Evolutionary conservation across 331 rosid genomes (phyloP), one percentile per base, ranked within the genome.

Genomic region (Arachis monticola): DNA sequence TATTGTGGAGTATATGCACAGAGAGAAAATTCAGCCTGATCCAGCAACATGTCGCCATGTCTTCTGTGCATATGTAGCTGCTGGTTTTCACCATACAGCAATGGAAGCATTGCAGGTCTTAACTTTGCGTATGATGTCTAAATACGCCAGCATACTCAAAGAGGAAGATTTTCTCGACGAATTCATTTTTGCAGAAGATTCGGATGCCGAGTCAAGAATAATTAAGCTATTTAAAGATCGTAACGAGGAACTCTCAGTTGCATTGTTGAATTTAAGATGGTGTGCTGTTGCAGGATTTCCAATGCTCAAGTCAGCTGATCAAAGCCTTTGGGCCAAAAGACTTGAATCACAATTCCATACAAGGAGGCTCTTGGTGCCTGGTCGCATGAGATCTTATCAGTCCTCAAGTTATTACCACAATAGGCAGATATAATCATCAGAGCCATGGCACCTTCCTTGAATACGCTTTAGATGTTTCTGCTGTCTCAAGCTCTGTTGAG

Each of bases 31-130:
- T 77, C 83, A 64, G 74, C 98, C 98, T 0, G 85, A 85, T 81
- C 38, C 84, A 14, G 38, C 82, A 38, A 89, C 96, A 17, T 93
- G 98, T 76, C 48, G 70, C 44, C 60, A 64, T 45, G 97, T 93
- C 57, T 87, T 93, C 86, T 83, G 85, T 59, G 85, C 96, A 8
- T 93, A 93, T 78, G 90, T 83, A 1, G 32, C 76, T n/a, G 48
- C 78, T 30, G 91, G 93, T 67, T 89, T 89, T 84, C 82, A 86
- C 86, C 85, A 66, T 83, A 91, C 96, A 51, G 97, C 97, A 41
- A 67, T 91, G 60, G 96, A 93, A 86, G 98, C 97, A 73, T 81
- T 93, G 85, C 98, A 86, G 78, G 93, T 93, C 78, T 84, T 91
- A 84, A 88, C 90, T 48, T 69, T 88, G 85, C 92, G 89, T 2